These are phyloP conservation scores for Wallacemonas sp. DNA, from an alignment of 208 protist species.

Conservation along the genomic window DNA sequence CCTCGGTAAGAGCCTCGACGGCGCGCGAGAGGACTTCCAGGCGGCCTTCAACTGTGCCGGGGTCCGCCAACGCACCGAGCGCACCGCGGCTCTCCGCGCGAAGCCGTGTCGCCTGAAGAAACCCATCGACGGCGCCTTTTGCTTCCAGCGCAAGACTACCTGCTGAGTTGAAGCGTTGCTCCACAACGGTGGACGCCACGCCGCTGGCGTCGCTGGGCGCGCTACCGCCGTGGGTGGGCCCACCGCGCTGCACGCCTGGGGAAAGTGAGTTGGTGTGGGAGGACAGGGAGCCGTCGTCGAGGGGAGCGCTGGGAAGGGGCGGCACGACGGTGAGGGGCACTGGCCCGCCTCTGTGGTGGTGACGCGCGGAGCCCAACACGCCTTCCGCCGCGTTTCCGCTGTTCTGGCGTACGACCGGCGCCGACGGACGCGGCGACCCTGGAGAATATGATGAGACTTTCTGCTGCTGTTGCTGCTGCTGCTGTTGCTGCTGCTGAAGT, in stretches of 20 bases:
- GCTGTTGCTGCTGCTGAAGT: conserved; percentile 11
- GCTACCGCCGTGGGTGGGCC: not conserved
- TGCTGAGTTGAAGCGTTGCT: not conserved
- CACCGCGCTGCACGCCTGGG: not conserved
- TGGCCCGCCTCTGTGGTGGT: not conserved
- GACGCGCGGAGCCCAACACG: not conserved
- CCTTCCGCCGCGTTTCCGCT: too few relatives aligned
- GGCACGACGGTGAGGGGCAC: not conserved
- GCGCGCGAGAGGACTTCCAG: conserved; percentile 5
- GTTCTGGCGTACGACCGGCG: too few relatives aligned
- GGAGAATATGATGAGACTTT: too few relatives aligned
- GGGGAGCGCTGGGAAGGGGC: not conserved
- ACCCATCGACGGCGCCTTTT: not conserved
- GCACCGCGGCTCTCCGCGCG: not conserved
- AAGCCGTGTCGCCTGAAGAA: not conserved
- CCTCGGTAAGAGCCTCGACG: conserved; percentile 15
- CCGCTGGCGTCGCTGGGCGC: not conserved
- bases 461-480: not conserved
- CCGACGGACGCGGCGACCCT: too few relatives aligned
- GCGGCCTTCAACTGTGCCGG: not conserved
- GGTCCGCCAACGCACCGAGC: not conserved
- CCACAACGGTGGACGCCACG: not conserved
- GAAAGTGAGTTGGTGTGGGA: not conserved
- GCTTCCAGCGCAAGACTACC: not conserved
- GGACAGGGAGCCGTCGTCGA: not conserved